A percentile compares a stretch with the other conserved stretches of the same genome.
Evolutionary conservation across 176 grass and related monocot genomes (phyloP).

Genomic region (Pharus latifolius): DNA sequence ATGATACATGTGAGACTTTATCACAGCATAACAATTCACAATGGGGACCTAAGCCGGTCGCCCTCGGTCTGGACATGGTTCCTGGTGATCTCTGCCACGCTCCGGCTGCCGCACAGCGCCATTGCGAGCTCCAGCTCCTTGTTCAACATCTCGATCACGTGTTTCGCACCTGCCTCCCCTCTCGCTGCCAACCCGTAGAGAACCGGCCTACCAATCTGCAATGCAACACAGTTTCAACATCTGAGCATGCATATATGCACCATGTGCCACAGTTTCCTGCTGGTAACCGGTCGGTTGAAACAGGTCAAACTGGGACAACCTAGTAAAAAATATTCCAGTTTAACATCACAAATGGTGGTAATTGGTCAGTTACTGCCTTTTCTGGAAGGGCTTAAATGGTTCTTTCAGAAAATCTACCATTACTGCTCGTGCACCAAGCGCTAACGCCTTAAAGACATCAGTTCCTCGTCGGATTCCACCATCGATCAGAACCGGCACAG

Average conservation of each 20-base stretch:
- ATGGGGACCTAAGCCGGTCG: slow-evolving; percentile 46
- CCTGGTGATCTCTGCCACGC: slow-evolving; percentile 45
- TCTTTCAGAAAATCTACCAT: slow-evolving; percentile 23
- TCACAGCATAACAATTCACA: no score
- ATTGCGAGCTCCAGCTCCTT: slow-evolving; percentile 65
- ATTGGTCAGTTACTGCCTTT: no score
- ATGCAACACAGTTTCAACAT: neutral
- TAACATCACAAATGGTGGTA: no score
- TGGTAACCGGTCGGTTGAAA: no score
- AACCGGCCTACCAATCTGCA: slow-evolving; percentile 68
- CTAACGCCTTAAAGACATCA: slow-evolving; percentile 78
- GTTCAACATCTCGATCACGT: slow-evolving; percentile 74
- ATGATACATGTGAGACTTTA: neutral
- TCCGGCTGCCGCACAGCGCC: slow-evolving; percentile 65
- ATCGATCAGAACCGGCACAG: slow-evolving; percentile 69
- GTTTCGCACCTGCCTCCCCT: slow-evolving; percentile 51
- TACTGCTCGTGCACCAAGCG: slow-evolving; percentile 61
- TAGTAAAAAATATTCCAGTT: no score
- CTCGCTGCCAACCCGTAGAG: slow-evolving; percentile 65
- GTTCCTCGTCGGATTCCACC: slow-evolving; percentile 77
- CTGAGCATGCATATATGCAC: no score
- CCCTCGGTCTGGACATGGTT: slow-evolving; percentile 43
- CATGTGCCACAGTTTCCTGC: no score
- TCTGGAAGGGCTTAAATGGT: neutral
- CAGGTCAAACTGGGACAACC: no score